Conservation (phyloP, 768 basidiomycete genomes). For the Tephrocybe sp. region DNA sequence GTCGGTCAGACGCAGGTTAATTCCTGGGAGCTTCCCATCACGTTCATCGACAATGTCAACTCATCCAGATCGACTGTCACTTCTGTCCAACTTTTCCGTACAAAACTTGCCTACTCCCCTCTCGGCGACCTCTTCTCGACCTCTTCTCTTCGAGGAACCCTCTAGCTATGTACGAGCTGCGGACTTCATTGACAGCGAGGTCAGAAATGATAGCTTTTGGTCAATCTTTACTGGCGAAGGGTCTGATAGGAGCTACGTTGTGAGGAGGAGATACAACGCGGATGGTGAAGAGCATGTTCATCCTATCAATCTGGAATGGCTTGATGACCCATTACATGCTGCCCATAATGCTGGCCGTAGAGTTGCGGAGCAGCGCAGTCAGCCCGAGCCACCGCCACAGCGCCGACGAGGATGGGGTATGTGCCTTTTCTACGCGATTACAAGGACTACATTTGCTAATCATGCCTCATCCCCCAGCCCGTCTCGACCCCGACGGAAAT, state of each 20-base stretch:
- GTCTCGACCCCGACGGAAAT: constrained; percentile 58
- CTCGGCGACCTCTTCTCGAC: constrained; percentile 27
- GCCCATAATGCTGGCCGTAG: constrained; percentile 25
- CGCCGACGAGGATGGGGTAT: constrained; percentile 48
- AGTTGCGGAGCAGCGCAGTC: constrained; percentile 1
- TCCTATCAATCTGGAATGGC: constrained; percentile 38
- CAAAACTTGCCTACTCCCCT: constrained; percentile 36
- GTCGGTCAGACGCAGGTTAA: constrained; percentile 21
- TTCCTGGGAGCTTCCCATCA: constrained; percentile 18
- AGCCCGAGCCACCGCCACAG: constrained; percentile 9
- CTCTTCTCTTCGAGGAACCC: constrained; percentile 41
- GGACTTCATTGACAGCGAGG: constrained; percentile 7
- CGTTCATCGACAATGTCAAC: constrained; percentile 20
- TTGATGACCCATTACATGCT: constrained; percentile 33
- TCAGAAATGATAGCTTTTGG: constrained; percentile 4
- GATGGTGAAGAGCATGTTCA: constrained; percentile 39
- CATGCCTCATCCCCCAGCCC: constrained; percentile 27
- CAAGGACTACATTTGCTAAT: background rate
- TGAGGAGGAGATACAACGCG: constrained; percentile 32
- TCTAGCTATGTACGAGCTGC: constrained; percentile 27
- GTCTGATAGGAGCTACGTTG: constrained; percentile 28
- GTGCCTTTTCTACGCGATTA: constrained; percentile 14
- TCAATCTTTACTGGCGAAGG: constrained; percentile 15
- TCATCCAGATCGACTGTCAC: constrained; percentile 33
- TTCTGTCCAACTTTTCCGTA: constrained; percentile 40